A percentile compares a stretch with the other conserved stretches of the same genome.
These are phyloP conservation scores for Cryptococcus neoformans DNA, from an alignment of 1,284 basidiomycete species.

Conservation along the genomic window DNA sequence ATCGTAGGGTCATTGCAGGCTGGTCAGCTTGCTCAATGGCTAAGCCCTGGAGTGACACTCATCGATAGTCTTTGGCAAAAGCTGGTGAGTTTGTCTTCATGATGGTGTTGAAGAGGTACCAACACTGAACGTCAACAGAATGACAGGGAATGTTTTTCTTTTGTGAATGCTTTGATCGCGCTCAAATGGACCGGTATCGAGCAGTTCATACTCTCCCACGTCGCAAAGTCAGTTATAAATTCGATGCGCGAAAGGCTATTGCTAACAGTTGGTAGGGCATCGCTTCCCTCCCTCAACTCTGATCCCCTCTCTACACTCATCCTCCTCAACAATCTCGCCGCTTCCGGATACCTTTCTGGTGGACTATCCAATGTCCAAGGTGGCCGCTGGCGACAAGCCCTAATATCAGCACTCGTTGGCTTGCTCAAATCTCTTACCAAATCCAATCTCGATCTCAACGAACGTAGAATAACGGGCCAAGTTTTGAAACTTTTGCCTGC, in stretches of 20 bases:
- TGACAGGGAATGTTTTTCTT: constrained; percentile 33
- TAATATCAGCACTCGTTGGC: constrained; percentile 27
- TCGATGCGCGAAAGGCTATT: background rate
- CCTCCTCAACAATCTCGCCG: constrained; percentile 44
- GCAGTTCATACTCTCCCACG: constrained; percentile 47
- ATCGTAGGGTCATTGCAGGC: constrained; percentile 38
- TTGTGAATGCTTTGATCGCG: constrained; percentile 41
- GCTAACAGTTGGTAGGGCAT: constrained; percentile 18
- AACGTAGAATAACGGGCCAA: constrained; percentile 30
- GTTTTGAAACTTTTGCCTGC: constrained; percentile 30
- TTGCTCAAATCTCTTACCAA: constrained; percentile 5
- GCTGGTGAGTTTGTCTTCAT: constrained; percentile 27
- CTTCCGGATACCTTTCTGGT: constrained; percentile 39
- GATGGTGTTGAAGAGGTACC: background rate
- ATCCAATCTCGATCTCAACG: constrained; percentile 7
- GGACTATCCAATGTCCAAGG: constrained; percentile 47
- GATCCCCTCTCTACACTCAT: constrained; percentile 41
- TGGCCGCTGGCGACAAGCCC: constrained; percentile 42
- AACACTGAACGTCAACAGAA: constrained; percentile 11
- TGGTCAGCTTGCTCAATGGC: constrained; percentile 48
- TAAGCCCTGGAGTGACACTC: constrained; percentile 45
- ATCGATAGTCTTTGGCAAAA: constrained; percentile 44
- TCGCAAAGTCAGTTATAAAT: constrained; percentile 29
- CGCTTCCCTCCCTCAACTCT: constrained; percentile 23
- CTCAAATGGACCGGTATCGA: constrained; percentile 48